A percentile compares a stretch with the other conserved stretches of the same genome.
phyloP scores from a whole-genome alignment of 1,284 basidiomycete genomes.

The Fomitopsis schrenkii region DNA sequence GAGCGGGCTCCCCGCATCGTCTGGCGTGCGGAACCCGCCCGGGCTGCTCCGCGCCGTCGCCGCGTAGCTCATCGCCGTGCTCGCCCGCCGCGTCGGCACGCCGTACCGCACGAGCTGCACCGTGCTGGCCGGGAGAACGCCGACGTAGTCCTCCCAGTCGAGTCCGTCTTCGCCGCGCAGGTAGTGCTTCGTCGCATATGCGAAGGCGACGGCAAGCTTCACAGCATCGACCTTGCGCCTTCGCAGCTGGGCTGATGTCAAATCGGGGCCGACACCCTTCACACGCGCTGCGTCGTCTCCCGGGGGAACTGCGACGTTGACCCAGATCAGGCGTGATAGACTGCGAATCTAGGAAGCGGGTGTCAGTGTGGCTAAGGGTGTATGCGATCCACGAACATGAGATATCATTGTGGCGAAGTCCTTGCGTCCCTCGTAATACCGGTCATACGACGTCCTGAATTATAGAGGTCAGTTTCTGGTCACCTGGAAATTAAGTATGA shows the following conservation, averaged over 20 bases:
- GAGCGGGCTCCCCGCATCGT: slow-evolving; percentile 4
- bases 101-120: slow-evolving; percentile 28
- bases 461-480: neutral
- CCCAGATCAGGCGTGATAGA: slow-evolving; percentile 70
- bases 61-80: slow-evolving; percentile 38
- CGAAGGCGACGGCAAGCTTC: slow-evolving; percentile 65
- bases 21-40: slow-evolving; percentile 19
- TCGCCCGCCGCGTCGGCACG: slow-evolving; percentile 22
- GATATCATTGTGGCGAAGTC: slow-evolving; percentile 66
- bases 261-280: slow-evolving; percentile 40
- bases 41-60: slow-evolving; percentile 25
- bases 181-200: slow-evolving; percentile 73
- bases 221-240: slow-evolving; percentile 70
- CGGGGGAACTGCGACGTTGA: slow-evolving; percentile 69
- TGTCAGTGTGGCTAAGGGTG: neutral
- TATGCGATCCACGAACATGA: slow-evolving; percentile 38
- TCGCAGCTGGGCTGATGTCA: slow-evolving; percentile 56
- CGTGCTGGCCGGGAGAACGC: slow-evolving; percentile 61
- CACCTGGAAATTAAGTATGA: neutral
- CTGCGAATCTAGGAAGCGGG: slow-evolving; percentile 46
- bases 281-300: slow-evolving; percentile 43
- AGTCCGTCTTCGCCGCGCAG: slow-evolving; percentile 73
- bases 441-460: slow-evolving; percentile 71
- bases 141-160: slow-evolving; percentile 60
- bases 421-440: slow-evolving; percentile 84